phyloP scores from a whole-genome alignment of 164 flowering plant species.

The Tinospora cordifolia region DNA sequence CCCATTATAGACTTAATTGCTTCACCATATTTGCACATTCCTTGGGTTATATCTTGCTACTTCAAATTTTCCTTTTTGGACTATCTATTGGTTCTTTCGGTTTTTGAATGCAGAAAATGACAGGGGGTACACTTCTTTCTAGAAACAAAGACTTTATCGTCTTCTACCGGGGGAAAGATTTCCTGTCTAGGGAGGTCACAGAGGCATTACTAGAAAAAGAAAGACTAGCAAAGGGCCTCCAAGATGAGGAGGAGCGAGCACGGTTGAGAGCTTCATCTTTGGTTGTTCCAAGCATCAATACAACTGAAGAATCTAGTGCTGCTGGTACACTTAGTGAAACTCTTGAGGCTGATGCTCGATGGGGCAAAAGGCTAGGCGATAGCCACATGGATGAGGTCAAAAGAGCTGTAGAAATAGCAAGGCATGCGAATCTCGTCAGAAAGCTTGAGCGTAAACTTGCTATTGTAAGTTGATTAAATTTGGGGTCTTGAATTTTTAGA shows the following conservation, averaged over 20 bases:
- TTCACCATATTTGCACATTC: not conserved
- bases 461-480: slow-evolving; percentile 48
- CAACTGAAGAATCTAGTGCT: slow-evolving; percentile 29
- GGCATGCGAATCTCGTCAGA: slow-evolving; percentile 68
- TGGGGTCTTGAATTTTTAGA: not conserved
- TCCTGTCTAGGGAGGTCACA: slow-evolving; percentile 71
- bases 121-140: slow-evolving; percentile 78
- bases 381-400: slow-evolving; percentile 38
- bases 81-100: slow-evolving; percentile 5
- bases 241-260: slow-evolving; percentile 89
- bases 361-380: slow-evolving; percentile 69
- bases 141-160: slow-evolving; percentile 90
- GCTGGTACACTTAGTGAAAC: slow-evolving; percentile 88
- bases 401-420: slow-evolving; percentile 58
- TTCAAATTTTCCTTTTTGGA: not conserved
- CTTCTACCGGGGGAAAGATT: slow-evolving; percentile 84
- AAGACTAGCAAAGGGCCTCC: slow-evolving; percentile 59
- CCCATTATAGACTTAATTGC: not conserved
- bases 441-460: slow-evolving; percentile 72
- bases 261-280: slow-evolving; percentile 57
- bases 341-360: slow-evolving; percentile 67
- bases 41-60: not conserved
- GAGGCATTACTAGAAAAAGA: slow-evolving; percentile 76
- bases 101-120: slow-evolving; percentile 56
- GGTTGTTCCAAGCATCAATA: slow-evolving; percentile 29